A percentile compares a stretch with the other conserved stretches of the same genome.
phyloP scores from a whole-genome alignment of 2,329 filamentous ascomycete species.

The Fusarium subglutinans region DNA sequence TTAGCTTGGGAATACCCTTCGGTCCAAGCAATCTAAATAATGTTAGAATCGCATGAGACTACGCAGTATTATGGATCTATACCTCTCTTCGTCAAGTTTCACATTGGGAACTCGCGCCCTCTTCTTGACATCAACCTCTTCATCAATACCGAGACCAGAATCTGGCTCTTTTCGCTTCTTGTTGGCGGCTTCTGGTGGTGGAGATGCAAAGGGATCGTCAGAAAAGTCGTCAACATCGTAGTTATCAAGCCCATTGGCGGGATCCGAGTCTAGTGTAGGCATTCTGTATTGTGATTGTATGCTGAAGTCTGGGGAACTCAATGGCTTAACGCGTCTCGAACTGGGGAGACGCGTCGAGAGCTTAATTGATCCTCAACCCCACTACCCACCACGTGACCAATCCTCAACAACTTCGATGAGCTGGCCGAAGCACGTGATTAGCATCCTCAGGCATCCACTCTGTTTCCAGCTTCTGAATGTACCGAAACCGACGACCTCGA shows the following conservation, averaged over 20 bases:
- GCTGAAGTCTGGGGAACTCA: not conserved
- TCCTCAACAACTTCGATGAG: constrained; percentile 14
- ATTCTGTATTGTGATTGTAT: not conserved
- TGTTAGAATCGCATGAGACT: not conserved
- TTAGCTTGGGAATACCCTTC: constrained; percentile 83
- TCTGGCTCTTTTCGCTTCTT: constrained; percentile 61
- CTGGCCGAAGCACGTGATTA: constrained; percentile 45
- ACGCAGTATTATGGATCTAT: not conserved
- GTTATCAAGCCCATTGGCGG: constrained; percentile 70
- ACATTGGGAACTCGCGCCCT: constrained; percentile 76
- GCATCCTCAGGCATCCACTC: constrained; percentile 44
- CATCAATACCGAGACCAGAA: constrained; percentile 78
- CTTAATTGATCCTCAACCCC: constrained; percentile 36
- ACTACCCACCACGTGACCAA: constrained; percentile 22
- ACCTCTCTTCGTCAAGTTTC: constrained; percentile 88
- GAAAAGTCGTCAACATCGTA: constrained; percentile 72
- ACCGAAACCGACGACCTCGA: constrained; percentile 39
- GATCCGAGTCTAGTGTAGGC: constrained; percentile 39
- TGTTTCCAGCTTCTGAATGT: constrained; percentile 38
- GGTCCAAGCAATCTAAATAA: constrained; percentile 76
- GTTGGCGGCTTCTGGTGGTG: constrained; percentile 51
- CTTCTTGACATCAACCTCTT: constrained; percentile 85
- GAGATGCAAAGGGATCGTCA: constrained; percentile 60
- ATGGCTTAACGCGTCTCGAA: constrained; percentile 21
- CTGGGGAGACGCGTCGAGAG: constrained; percentile 37